Conservation (phyloP, 352 stramenopile genomes). For the Aphanomyces stellatus region DNA sequence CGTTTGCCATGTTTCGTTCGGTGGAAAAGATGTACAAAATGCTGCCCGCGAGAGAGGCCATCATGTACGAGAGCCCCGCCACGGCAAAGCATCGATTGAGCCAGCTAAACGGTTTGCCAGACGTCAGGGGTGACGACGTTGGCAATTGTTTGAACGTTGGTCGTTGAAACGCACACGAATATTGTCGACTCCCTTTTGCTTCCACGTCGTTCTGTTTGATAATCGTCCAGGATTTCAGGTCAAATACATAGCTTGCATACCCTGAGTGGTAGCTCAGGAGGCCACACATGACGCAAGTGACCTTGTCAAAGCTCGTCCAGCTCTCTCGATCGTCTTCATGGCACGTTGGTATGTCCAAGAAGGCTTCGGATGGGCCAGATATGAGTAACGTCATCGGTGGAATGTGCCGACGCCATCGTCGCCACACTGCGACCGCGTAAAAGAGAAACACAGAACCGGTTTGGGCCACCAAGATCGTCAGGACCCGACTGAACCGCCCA, state of each 20-base stretch:
- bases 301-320: not conserved
- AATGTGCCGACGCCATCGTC: not conserved
- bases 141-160: too few species aligned
- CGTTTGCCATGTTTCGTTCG: too few species aligned
- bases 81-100: too few species aligned
- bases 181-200: too few species aligned
- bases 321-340: not conserved
- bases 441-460: not conserved
- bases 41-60: too few species aligned
- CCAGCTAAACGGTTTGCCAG: too few species aligned
- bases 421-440: not conserved
- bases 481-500: not conserved
- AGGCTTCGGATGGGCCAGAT: not conserved
- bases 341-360: not conserved
- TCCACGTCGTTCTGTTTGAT: too few species aligned
- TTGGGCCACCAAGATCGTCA: not conserved
- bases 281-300: not conserved
- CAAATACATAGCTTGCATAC: not conserved
- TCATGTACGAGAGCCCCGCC: too few species aligned
- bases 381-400: not conserved
- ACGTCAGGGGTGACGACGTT: too few species aligned
- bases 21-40: too few species aligned
- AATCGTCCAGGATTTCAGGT: not conserved
- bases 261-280: not conserved
- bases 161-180: too few species aligned